Evolutionary conservation across 768 basidiomycete genomes (phyloP).

Genomic region (Rhodosporidiobolus sp.): DNA sequence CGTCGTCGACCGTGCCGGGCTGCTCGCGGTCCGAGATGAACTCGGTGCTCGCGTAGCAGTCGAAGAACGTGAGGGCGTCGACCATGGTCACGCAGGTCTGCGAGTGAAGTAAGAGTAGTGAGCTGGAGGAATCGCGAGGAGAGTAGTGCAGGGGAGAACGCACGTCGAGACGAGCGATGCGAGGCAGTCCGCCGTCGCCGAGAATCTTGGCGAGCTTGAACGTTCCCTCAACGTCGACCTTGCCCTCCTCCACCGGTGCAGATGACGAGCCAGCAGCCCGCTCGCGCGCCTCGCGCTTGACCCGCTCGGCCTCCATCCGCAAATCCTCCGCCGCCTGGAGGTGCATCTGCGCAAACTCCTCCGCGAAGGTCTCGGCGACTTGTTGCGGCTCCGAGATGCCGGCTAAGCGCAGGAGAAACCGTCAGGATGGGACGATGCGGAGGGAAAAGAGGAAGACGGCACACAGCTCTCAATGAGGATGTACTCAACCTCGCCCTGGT

Average conservation of each 20-base stretch:
- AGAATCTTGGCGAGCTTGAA: constrained; percentile 46
- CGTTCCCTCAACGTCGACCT: constrained; percentile 1
- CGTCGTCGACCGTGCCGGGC: constrained; percentile 43
- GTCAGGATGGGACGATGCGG: not conserved
- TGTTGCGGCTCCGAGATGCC: constrained; percentile 48
- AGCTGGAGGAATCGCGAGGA: not conserved
- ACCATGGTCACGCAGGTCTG: constrained; percentile 47
- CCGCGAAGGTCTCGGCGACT: constrained; percentile 49
- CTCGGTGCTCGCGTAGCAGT: constrained; percentile 47
- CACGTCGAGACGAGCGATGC: constrained; percentile 45
- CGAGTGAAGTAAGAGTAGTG: not conserved
- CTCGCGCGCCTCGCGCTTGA: constrained; percentile 12
- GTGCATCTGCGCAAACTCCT: constrained; percentile 42
- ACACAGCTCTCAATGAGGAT: constrained; percentile 47
- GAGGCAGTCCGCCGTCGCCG: constrained; percentile 45
- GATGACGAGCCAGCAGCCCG: not conserved
- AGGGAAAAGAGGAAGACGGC: not conserved
- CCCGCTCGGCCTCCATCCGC: constrained; percentile 6
- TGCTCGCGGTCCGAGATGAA: constrained; percentile 48
- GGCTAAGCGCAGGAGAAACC: not conserved
- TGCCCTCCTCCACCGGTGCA: no score
- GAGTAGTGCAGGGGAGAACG: not conserved
- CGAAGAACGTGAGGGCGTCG: constrained; percentile 45
- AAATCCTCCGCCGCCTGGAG: constrained; percentile 35
- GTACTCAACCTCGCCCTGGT: constrained; percentile 46